Base-by-base conservation (phyloP, 1,284 basidiomycete genomes). In the Rhodotorula sp. region DNA sequence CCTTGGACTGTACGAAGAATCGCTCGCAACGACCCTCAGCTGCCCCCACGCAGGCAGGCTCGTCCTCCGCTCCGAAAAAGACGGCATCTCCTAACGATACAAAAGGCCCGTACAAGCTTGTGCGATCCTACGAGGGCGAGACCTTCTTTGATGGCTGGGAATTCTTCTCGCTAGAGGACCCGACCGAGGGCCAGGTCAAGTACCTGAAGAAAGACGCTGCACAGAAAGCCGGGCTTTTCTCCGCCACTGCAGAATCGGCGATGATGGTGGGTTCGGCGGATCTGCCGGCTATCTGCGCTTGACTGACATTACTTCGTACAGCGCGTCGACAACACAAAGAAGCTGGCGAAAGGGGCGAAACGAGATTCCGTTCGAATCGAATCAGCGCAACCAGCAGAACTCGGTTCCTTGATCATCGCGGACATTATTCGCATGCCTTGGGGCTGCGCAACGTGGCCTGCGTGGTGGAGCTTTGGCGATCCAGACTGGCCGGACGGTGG, bases 91-190 rank as follows among this genome's bases (percentile, higher is more conserved):
- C 23, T 3, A 23, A 14, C 20, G 12, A 21, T 21, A n/a, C 51
- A 8, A n/a, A 14, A 23, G 51, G 20, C 23, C 12, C 51, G 21
- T n/a, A n/a, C 23, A 52, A 23, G 51, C 51, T 52, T 3, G 20
- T 52, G 10, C 7, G 51, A 21, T 52, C 51, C 23, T 71, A 64
- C 29, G 26, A 54, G 10, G 72, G 72, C 23, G 31, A 60, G 10
- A 31, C 51, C 3, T 74, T 74, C 58, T 71, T 71, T 26, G 64
- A 71, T 18, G 70, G 67, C 3, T 74, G 72, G 72, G 49, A 18
- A 20, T 74, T 66, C 26, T 68, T 52, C 51, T n/a, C 21, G 23
- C 21, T 52, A 3, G 21, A 21, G 10, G 51, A 52, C n/a, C 51
- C 51, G 5, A 52, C 51, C 4, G 51, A 52, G 51, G 51, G 47